Evolutionary conservation across 768 basidiomycete genomes (phyloP), one percentile per base, ranked within the genome.

Genomic region (Psilocybe tampanensis): DNA sequence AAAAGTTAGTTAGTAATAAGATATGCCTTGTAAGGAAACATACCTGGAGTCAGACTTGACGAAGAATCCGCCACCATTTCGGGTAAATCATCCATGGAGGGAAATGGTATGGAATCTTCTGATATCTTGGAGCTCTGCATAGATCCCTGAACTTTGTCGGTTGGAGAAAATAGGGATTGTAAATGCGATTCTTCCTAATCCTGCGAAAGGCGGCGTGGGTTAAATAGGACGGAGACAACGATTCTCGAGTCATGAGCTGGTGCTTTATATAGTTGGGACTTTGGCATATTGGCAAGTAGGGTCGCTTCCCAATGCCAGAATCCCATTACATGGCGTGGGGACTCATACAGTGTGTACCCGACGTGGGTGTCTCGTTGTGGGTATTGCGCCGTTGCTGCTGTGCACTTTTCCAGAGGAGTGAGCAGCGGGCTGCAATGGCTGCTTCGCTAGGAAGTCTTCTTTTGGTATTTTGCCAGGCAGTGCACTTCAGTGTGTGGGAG

Each of bases 81-180:
- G 17, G 56, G 51, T 39, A 53, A 45, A 39, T 58, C 56, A n/a
- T 53, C 56, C 45, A 53, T 52, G 26, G 56, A 58, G 4, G 56
- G 56, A 42, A 58, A 58, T n/a, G 56, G 56, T 47, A 58, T 34
- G 13, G 47, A 36, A 41, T 55, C 54, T 24, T 3, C 53, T 34
- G 54, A 55, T 39, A 41, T 47, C 18, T 19, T 41, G 24, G 24
- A 43, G 36, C 36, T 39, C 13, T n/a, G 7, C 36, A 39, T 39
- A 13, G 36, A 39, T 15, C 36, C 29, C 9, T 9, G 9, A 29
- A 29, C 9, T 29, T 5, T 29, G 5, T 29, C 5, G 29, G 29
- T 29, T 29, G n/a, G 12, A 39, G 36, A 6, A n/a, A 39, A 5
- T n/a, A 15, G 4, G 4, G n/a, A 5, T 39, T 39, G 4, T 5